Evolutionary conservation across 1,139 yeast genomes (phyloP).

Genomic region (Yamadazyma friedrichii): DNA sequence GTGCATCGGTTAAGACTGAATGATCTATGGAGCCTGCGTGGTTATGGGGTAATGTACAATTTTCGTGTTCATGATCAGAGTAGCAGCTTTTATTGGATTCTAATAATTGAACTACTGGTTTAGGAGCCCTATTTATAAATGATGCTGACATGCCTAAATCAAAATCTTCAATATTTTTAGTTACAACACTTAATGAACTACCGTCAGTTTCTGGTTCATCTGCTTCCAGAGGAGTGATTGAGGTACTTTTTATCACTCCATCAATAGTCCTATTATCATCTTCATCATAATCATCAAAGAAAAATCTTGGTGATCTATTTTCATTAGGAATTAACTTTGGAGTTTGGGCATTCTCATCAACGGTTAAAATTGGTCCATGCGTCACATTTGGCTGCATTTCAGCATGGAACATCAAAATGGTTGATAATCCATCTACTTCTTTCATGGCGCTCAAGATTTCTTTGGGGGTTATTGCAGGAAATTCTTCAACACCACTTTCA

Average conservation of each 20-base stretch:
- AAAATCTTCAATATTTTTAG: conserved; percentile 30
- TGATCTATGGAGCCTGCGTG: conserved; percentile 41
- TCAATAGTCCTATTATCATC: conserved; percentile 10
- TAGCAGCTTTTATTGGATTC: conserved; percentile 15
- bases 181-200: conserved; percentile 8
- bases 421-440: conserved; percentile 56
- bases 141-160: conserved; percentile 49
- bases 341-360: conserved; percentile 19
- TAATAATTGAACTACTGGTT: conserved; percentile 34
- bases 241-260: conserved; percentile 8
- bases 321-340: conserved; percentile 25
- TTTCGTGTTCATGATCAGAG: conserved; percentile 28
- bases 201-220: conserved; percentile 8
- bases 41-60: conserved; percentile 36
- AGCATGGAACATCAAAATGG: conserved; percentile 89
- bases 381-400: conserved; percentile 62
- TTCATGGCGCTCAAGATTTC: conserved; percentile 68
- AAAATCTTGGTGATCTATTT: conserved; percentile 18
- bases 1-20: conserved; percentile 43
- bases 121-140: conserved; percentile 41
- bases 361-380: conserved; percentile 24
- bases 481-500: conserved; percentile 92
- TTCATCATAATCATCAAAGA: conserved; percentile 18
- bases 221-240: conserved; percentile 6
- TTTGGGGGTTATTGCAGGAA: conserved; percentile 70